Evolutionary conservation across 176 grass and related monocot genomes (phyloP).

Genomic region (Avena sativa): DNA sequence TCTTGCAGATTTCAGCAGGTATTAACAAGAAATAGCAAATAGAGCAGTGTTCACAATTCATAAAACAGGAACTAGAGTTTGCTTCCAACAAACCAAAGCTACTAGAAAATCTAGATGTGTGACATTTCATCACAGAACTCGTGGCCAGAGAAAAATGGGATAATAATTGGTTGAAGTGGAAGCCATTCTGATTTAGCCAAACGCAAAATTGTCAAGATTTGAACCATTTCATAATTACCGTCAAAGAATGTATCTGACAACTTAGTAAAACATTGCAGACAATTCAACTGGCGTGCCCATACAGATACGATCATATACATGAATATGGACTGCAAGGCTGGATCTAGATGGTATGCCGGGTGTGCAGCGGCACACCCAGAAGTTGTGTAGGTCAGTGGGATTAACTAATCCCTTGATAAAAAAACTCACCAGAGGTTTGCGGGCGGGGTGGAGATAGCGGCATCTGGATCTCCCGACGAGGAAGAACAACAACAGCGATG

Average conservation of each 20-base stretch:
- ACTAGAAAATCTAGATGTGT: neutral
- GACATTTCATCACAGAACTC: neutral
- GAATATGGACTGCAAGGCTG: neutral
- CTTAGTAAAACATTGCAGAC: too few relatives aligned
- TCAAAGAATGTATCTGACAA: neutral
- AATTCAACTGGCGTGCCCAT: neutral
- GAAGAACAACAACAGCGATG: neutral
- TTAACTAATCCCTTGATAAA: neutral
- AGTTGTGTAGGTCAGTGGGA: neutral
- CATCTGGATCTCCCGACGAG: neutral
- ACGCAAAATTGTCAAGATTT: neutral
- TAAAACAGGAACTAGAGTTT: neutral
- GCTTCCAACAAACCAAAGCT: neutral
- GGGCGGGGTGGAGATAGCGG: neutral
- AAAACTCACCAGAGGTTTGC: neutral
- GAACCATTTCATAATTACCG: neutral
- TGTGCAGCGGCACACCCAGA: neutral
- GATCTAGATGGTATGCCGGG: constrained; percentile 5
- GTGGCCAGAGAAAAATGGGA: neutral
- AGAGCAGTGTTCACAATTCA: neutral
- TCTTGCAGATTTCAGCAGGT: neutral
- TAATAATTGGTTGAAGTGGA: neutral
- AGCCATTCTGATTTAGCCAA: neutral
- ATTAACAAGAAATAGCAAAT: neutral
- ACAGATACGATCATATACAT: neutral